Conservation (phyloP, 306 rosid species). For the Myrica gale region DNA sequence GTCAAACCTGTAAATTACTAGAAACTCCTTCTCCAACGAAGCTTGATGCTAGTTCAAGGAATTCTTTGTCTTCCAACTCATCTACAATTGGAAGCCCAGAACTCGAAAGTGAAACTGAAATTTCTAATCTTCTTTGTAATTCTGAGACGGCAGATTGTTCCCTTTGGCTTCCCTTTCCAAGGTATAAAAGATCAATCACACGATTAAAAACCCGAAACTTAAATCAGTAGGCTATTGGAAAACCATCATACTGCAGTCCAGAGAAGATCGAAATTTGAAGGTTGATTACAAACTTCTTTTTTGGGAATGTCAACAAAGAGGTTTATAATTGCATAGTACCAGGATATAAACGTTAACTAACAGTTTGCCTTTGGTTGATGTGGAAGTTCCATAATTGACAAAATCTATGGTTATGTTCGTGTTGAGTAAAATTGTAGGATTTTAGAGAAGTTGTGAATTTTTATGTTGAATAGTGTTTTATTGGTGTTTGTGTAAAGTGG, state of each 20-base stretch:
- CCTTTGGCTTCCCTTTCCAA: constrained; percentile 54
- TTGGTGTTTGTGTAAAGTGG: too few relatives aligned
- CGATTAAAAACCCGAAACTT: not conserved
- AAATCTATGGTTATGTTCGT: too few relatives aligned
- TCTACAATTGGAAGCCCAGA: constrained; percentile 53
- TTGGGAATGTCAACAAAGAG: not conserved
- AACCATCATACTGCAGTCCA: not conserved
- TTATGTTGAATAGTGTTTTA: too few relatives aligned
- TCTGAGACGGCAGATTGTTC: constrained; percentile 62
- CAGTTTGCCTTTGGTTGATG: not conserved
- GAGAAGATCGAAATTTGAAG: not conserved
- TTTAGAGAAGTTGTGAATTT: too few relatives aligned
- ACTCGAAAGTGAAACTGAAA: constrained; percentile 57
- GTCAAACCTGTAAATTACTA: constrained; percentile 33
- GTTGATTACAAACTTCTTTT: not conserved
- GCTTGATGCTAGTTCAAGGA: constrained; percentile 66
- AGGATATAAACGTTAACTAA: not conserved
- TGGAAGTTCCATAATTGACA: not conserved
- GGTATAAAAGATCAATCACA: not conserved
- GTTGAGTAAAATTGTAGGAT: too few relatives aligned
- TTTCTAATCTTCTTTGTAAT: constrained; percentile 60
- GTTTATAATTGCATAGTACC: not conserved
- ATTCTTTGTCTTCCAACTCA: constrained; percentile 70
- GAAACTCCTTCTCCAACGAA: constrained; percentile 49
- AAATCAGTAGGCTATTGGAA: not conserved